Evolutionary conservation across 371 early-diverging fungal species (phyloP).

Genomic region (Syncephalastrum monosporum): DNA sequence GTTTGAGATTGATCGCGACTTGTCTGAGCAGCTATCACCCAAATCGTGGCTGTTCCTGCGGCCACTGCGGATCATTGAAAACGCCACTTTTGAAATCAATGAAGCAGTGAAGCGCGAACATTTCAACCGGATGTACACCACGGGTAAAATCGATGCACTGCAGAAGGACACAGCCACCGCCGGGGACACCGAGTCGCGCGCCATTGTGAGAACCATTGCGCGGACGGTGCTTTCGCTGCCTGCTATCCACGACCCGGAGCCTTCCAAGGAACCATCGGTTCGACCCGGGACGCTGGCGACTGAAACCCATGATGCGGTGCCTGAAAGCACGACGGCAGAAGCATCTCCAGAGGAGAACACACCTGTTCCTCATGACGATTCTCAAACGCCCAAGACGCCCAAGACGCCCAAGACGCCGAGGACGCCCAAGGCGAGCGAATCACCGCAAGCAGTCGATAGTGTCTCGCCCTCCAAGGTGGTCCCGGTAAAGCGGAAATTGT

Average conservation of each 20-base stretch:
- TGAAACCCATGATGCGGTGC: too few species aligned
- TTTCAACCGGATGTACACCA: constrained; percentile 44
- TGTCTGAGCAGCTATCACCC: constrained; percentile 39
- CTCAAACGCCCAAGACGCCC: too few species aligned
- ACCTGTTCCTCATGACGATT: too few species aligned
- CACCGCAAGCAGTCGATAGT: too few species aligned
- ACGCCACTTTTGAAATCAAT: constrained; percentile 34
- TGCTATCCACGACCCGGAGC: neutral
- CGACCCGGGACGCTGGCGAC: too few species aligned
- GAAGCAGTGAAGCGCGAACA: constrained; percentile 42
- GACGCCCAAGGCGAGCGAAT: too few species aligned
- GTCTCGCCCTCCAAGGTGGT: too few species aligned
- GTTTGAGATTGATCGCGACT: constrained; percentile 38
- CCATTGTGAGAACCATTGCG: constrained; percentile 26
- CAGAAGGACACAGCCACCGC: constrained; percentile 23
- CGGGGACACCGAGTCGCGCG: constrained; percentile 12
- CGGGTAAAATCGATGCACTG: constrained; percentile 30
- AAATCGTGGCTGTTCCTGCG: constrained; percentile 41
- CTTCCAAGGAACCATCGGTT: too few species aligned
- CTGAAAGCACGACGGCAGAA: too few species aligned
- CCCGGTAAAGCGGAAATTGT: too few species aligned
- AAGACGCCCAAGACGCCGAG: too few species aligned
- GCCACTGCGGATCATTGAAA: constrained; percentile 34
- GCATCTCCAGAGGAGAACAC: too few species aligned
- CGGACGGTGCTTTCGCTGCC: constrained; percentile 27